Evolutionary conservation across 148 eudicot genomes (phyloP).

Genomic region (Vaccinium corymbosum): DNA sequence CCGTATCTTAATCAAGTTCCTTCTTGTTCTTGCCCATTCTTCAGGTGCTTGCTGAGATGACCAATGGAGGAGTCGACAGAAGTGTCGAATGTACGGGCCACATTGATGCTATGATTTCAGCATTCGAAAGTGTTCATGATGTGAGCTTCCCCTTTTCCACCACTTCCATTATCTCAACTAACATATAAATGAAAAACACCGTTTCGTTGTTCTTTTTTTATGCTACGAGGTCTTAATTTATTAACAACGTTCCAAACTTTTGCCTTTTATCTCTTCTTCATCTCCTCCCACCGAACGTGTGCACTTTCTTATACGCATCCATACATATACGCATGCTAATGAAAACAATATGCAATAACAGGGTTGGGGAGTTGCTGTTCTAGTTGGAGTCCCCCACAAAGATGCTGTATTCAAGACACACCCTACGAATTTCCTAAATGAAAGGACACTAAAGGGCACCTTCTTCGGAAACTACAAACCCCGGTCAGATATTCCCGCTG

Average conservation of each 20-base stretch:
- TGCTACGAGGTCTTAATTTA: not conserved
- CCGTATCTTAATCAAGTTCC: not conserved
- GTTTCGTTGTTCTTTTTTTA: not conserved
- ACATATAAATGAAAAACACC: not conserved
- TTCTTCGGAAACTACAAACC: slow-evolving; percentile 90
- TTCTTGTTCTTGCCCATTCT: not conserved
- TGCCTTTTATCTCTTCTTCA: not conserved
- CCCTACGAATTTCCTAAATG: slow-evolving; percentile 31
- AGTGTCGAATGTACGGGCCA: slow-evolving; percentile 69
- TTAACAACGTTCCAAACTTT: not conserved
- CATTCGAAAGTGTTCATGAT: slow-evolving; percentile 88
- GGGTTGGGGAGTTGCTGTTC: slow-evolving; percentile 97
- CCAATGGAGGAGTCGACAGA: slow-evolving; percentile 71
- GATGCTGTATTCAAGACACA: slow-evolving; percentile 71
- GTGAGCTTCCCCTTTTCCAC: slow-evolving; percentile 27
- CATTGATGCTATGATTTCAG: slow-evolving; percentile 70
- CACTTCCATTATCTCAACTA: not conserved
- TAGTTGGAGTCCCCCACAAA: slow-evolving; percentile 75
- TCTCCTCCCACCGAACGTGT: not conserved
- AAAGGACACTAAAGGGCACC: slow-evolving; percentile 78
- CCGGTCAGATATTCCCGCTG: slow-evolving; percentile 52
- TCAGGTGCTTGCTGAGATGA: slow-evolving; percentile 63
- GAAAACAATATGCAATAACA: slow-evolving; percentile 13
- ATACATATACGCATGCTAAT: not conserved
- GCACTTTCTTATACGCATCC: not conserved